phyloP scores from a whole-genome alignment of 108 stramenopile genomes.

The Skeletonema grethae region DNA sequence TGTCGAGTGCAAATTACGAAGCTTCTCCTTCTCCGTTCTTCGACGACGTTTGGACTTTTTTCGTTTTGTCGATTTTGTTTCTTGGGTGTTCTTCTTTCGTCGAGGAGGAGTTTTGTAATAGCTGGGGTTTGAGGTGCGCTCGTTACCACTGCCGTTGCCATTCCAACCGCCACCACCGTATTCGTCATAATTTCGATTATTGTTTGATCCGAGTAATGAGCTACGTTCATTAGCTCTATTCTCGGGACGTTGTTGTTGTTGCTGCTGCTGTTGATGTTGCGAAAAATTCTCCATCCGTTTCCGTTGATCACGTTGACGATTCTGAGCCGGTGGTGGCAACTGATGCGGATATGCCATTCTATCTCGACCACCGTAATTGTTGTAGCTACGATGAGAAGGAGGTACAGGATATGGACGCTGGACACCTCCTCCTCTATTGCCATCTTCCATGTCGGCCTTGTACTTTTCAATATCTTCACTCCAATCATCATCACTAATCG shows the following conservation, averaged over 20 bases:
- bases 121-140: not conserved
- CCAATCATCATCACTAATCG: slow-evolving; percentile 44
- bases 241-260: slow-evolving; percentile 11
- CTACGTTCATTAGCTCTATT: slow-evolving; percentile 40
- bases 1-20: slow-evolving; percentile 4
- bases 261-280: slow-evolving; percentile 27
- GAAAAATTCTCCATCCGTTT: slow-evolving; percentile 3
- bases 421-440: not conserved
- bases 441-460: not conserved
- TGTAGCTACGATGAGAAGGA: slow-evolving; percentile 12
- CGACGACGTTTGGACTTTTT: not conserved
- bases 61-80: not conserved
- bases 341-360: slow-evolving; percentile 10
- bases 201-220: slow-evolving; percentile 46
- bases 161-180: slow-evolving; percentile 5
- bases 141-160: not conserved
- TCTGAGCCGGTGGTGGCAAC: not conserved
- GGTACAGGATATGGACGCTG: slow-evolving; percentile 14
- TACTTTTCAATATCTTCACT: slow-evolving; percentile 14
- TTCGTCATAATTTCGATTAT: slow-evolving; percentile 17
- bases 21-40: slow-evolving; percentile 8
- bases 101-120: not conserved
- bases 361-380: slow-evolving; percentile 13
- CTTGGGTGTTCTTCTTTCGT: not conserved
- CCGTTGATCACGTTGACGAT: slow-evolving; percentile 9